Percentiles rank a stretch among this genome's conserved stretches.
Evolutionary conservation across 2,329 filamentous ascomycete genomes (phyloP).

Genomic region (Xylaria sp.): DNA sequence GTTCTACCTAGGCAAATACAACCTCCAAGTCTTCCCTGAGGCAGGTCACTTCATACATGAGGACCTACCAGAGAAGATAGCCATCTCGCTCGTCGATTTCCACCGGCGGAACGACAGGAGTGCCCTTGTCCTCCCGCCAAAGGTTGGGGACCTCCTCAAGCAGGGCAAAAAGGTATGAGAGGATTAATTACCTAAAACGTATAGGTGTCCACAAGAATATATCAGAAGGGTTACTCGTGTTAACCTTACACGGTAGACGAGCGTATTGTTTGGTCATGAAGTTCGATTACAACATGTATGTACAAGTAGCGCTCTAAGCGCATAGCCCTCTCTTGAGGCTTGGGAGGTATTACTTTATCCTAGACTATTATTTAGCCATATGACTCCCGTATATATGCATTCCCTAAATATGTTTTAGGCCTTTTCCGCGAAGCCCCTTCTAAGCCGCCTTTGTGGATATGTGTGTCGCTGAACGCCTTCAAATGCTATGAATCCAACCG

Average conservation of each 20-base stretch:
- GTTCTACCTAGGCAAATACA: constrained; percentile 75
- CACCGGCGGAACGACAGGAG: constrained; percentile 89
- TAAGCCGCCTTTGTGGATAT: constrained; percentile 19
- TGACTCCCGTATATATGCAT: constrained; percentile 8
- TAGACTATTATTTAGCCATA: background rate
- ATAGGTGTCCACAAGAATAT: background rate
- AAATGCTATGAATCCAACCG: constrained; percentile 30
- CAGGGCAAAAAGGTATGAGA: constrained; percentile 63
- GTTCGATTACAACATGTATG: constrained; percentile 1
- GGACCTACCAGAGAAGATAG: constrained; percentile 89
- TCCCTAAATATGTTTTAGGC: background rate
- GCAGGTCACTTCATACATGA: constrained; percentile 98
- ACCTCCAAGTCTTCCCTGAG: constrained; percentile 90
- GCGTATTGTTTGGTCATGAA: background rate
- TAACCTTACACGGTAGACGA: background rate
- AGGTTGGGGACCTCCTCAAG: constrained; percentile 76
- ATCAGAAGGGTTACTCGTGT: background rate
- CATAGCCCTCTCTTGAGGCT: background rate
- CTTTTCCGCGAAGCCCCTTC: background rate
- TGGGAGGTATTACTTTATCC: background rate
- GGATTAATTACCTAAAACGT: constrained; percentile 12
- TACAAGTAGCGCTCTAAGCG: background rate
- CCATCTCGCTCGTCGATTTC: constrained; percentile 85
- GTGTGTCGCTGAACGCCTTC: constrained; percentile 31
- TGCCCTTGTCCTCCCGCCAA: constrained; percentile 84